Base-by-base conservation (phyloP, 1,139 yeast genomes). In the Pichia sp. region DNA sequence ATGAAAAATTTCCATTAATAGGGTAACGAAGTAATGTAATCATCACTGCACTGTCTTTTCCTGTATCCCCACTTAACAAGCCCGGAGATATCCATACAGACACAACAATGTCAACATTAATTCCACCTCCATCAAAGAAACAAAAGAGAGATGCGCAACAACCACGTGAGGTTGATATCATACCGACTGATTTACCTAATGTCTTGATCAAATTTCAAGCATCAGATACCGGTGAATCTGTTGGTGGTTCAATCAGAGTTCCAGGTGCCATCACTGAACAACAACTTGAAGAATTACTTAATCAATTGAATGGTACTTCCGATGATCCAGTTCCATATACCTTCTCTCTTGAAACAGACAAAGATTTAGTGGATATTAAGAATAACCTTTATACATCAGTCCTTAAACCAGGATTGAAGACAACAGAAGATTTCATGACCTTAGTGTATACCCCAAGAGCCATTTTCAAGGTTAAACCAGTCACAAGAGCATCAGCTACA, bases 391-490 rank as follows among this genome's bases (percentile, higher is more conserved):
- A 89, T 63, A 67, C 78, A 28, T 86, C 96, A 11, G 79, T 93
- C 28, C 75, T 91, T 58, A 85, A 87, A 63, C 97, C 97, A 1
- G 90, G 91, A 3, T 74, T 85, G 56, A 86, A 85, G 62, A 81
- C 96, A 14, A 87, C 98, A 0, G 99, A 93, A 75, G 99, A 93
- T 66, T 86, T 86, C 60, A 71, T 93, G 70, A 91, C 96, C 0
- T 72, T 93, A 51, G 88, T 91, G 4, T 93, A 85, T 66, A 90
- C 97, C 0, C 99, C 99, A 31, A 76, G 96, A 54, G 97, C 99
- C 0, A 85, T 93, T 4, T 93, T 94, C 71, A 89, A 88, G 61
- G 99, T 93, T 11, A 83, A 79, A 57, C 91, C 97, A 4, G 88
- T 93, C 19, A 89, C 98, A 1, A 73, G 99, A 59, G 84, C 96